Percentiles rank a stretch among this genome's conserved stretches.
Conservation (phyloP, 1,284 basidiomycete species). For the Sporisorium scitamineum region DNA sequence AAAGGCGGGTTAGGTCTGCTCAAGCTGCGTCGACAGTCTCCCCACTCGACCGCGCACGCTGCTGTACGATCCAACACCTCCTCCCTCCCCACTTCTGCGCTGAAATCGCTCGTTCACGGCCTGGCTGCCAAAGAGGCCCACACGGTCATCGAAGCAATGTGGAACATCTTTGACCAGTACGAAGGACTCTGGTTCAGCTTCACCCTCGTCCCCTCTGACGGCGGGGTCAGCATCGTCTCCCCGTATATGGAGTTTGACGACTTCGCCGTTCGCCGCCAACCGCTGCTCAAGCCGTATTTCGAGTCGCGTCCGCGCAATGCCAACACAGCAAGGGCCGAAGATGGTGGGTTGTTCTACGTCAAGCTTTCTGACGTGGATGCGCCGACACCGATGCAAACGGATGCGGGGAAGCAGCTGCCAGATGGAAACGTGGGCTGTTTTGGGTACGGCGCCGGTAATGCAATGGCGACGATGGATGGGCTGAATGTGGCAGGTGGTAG, state of each 20-base stretch:
- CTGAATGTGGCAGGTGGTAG: constrained; percentile 47
- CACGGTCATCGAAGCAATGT: constrained; percentile 22
- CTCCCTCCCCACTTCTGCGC: background rate
- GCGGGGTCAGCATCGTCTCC: background rate
- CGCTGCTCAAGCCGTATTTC: constrained; percentile 37
- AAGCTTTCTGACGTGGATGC: constrained; percentile 42
- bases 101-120: constrained; percentile 19
- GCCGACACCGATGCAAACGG: constrained; percentile 13
- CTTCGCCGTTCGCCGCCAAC: constrained; percentile 49
- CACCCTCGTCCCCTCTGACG: constrained; percentile 13
- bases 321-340: constrained; percentile 47
- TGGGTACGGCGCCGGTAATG: constrained; percentile 61
- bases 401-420: constrained; percentile 5
- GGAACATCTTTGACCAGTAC: constrained; percentile 41
- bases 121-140: constrained; percentile 13
- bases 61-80: constrained; percentile 13
- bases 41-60: background rate
- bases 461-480: constrained; percentile 62
- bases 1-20: constrained; percentile 49
- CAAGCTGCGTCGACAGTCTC: constrained; percentile 19
- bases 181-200: constrained; percentile 59
- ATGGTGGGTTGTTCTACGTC: constrained; percentile 56
- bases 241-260: constrained; percentile 57
- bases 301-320: constrained; percentile 29
- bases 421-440: constrained; percentile 58